These are phyloP conservation scores for Penicillium manginii DNA, from an alignment of 495 filamentous ascomycete genomes.

Conservation along the genomic window DNA sequence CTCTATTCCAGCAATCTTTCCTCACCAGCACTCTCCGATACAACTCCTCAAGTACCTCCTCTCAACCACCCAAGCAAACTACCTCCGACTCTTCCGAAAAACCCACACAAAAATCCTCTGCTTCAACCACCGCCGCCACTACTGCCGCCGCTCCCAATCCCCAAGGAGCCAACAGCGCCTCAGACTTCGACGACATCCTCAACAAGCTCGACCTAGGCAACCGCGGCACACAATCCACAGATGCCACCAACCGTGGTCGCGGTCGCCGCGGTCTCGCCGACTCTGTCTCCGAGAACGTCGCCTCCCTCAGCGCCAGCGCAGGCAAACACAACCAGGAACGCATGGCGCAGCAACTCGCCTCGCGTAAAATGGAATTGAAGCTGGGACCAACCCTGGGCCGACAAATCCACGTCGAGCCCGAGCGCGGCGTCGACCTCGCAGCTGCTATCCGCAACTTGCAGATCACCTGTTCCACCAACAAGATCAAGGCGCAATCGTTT, in stretches of 20 bases:
- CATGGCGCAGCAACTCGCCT: constrained; percentile 15
- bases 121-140: constrained; percentile 4
- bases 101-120: not conserved
- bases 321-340: constrained; percentile 4
- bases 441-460: constrained; percentile 35
- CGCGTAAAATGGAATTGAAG: constrained; percentile 39
- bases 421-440: constrained; percentile 38
- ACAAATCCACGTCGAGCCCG: constrained; percentile 42
- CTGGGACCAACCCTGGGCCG: constrained; percentile 48
- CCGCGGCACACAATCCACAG: constrained; percentile 14
- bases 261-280: constrained; percentile 18
- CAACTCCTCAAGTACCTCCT: constrained; percentile 28
- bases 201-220: constrained; percentile 42
- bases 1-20: constrained; percentile 20
- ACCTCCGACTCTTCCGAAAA: constrained; percentile 12
- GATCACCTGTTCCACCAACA: constrained; percentile 28
- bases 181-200: constrained; percentile 45
- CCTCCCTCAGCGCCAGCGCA: constrained; percentile 3
- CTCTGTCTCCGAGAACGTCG: constrained; percentile 29
- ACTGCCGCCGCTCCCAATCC: constrained; percentile 8
- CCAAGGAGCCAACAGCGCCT: constrained; percentile 12
- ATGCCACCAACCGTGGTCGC: constrained; percentile 4
- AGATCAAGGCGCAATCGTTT: constrained; percentile 26
- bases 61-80: constrained; percentile 12
- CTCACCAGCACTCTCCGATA: constrained; percentile 28